phyloP scores from a whole-genome alignment of 305 asterid genomes.

The Coffea humblotiana region DNA sequence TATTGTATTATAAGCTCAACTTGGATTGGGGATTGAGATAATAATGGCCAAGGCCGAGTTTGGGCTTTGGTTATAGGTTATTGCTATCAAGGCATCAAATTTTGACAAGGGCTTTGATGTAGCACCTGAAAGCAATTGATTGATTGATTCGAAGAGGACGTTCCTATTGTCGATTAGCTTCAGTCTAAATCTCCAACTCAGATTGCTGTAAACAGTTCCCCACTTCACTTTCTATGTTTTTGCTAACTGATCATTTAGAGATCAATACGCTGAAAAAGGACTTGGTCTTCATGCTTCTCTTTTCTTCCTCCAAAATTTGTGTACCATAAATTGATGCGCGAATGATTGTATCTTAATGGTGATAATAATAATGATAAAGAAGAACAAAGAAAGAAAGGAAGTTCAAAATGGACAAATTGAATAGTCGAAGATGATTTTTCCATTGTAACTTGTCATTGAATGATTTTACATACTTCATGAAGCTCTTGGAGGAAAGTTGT shows the following conservation, averaged over 20 bases:
- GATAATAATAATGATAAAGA: too few species aligned
- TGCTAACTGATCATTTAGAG: not conserved
- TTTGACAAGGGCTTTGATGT: conserved; percentile 11
- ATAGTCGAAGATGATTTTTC: not conserved
- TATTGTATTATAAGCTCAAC: not conserved
- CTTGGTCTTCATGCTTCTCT: not conserved
- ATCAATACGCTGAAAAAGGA: not conserved
- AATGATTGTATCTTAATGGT: not conserved
- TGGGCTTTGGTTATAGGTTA: conserved; percentile 4
- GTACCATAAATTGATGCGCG: conserved; percentile 4
- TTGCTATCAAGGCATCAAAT: not conserved
- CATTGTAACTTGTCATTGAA: conserved; percentile 6
- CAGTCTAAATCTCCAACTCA: not conserved
- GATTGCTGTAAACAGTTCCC: not conserved
- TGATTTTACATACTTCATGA: conserved; percentile 7
- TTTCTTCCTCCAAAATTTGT: conserved; percentile 4
- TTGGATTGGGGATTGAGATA: not conserved
- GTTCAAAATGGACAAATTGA: not conserved
- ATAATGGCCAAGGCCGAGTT: not conserved
- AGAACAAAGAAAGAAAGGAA: not conserved
- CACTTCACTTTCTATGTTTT: not conserved
- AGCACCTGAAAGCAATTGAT: conserved; percentile 3
- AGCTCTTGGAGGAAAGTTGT: not conserved
- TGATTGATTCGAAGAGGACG: not conserved
- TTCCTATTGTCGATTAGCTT: not conserved